Evolutionary conservation across 75 land plant genomes (phyloP), one percentile per base, ranked within the genome.

Genomic region (Ceratopteris richardii): DNA sequence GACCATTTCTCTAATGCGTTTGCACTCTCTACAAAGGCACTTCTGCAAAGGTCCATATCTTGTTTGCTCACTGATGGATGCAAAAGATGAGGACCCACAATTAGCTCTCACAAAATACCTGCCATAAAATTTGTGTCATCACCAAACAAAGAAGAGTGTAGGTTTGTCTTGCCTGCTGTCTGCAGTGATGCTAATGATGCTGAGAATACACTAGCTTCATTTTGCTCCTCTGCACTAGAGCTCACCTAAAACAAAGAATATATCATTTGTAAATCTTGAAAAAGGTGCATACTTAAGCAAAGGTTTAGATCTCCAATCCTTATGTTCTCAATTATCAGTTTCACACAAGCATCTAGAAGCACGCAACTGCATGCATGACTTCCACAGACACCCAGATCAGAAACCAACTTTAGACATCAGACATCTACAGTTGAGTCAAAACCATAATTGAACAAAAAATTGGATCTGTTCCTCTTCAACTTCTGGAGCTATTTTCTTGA

Each of bases 181-280:
- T 85, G 78, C 36, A 88, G 69, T 19, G 80, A 57, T 27, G 80
- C 72, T 42, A 88, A 41, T 11, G 94, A 79, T 40, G 82, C 67
- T 55, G 76, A 82, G 68, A 88, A 88, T 18, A 61, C 27, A 21
- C 81, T 80, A 9, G 78, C 80, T 44, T 73, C 69, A 31, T 51
- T 37, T 64, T 71, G 78, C 73, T 84, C 82, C 44, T 88, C 85
- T 6, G 88, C 63, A 53, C 73, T 84, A 9, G 65, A 75, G 48
- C 83, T 88, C 61, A 88, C 64, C 94, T 88, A 78, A 61, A 43
- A 29, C 24, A 36, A 67, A 56, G 17, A 2, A 26, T 41, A 66
- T 24, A 56, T 31, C 30, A 29, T 48, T 31, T 57, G 2, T 6
- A 64, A 21, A 54, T 30, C 7, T 0, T 28, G 1, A 11, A 44